Base-by-base conservation (phyloP, 2,329 filamentous ascomycete genomes). In the Colletotrichum euphorbiae region DNA sequence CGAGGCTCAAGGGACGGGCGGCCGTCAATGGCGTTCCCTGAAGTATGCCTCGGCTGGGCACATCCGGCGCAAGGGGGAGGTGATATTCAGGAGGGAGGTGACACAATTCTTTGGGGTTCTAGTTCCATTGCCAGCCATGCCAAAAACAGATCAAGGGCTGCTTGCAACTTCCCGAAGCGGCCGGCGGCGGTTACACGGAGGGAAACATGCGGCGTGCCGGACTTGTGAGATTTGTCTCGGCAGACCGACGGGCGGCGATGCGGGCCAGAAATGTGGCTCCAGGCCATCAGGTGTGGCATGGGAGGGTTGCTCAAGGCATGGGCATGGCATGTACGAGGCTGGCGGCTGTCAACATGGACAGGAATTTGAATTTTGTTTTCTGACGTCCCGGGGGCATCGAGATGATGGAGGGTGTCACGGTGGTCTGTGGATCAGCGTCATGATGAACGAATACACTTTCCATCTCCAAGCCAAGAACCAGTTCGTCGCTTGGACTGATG, bases 1-100 rank as follows among this genome's bases (percentile, higher is more conserved):
- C 81, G 48, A 84, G 87, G 72, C 78, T 91, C 51, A 75, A 80
- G 67, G 24, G 40, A 1, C 21, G 52, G 46, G 76, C 76, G 56
- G 71, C 77, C 43, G 75, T 77, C 59, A 59, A 63, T 52, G 48
- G 64, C 17, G 68, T 36, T 36, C 38, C 63, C 15, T 65, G 21
- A 28, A 3, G 38, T 21, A 15, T 9, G 21, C 24, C 11, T 40
- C 52, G 61, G 33, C 17, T 50, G 52, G 17, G 31, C 15, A 43
- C 42, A 21, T 31, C 4, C 19, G 28, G 48, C 24, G 28, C 36
- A 38, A 57, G 31, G 43, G 45, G 38, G 9, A 2, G 17, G 7
- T 12, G 19, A 7, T 28, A 6, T 38, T 24, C 24, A 51, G 15
- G 48, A 51, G 48, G 11, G n/a, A 24, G 15, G 46, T 43, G 9